Percentiles rank a stretch among this genome's conserved stretches.
These are phyloP conservation scores for Phytopythium aichiense DNA, from an alignment of 352 stramenopile species.

Conservation along the genomic window DNA sequence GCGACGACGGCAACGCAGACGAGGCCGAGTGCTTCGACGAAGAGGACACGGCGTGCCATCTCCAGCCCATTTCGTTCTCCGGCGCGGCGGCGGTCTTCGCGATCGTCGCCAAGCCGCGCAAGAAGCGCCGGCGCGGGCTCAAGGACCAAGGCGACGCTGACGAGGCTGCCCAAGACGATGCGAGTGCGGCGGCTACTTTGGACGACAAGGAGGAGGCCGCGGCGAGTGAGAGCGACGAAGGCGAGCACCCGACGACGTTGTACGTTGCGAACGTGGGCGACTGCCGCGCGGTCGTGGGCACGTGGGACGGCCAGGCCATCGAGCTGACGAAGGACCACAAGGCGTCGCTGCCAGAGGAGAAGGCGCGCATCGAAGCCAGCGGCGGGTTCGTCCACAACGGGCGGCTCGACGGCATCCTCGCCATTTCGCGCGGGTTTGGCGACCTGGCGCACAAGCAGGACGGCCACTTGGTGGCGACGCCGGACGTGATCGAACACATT, in stretches of 20 bases:
- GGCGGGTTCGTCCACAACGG: conserved; percentile 89
- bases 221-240: conserved; percentile 7
- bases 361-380: conserved; percentile 70
- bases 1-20: conserved; percentile 37
- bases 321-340: conserved; percentile 89
- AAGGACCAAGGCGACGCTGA: conserved; percentile 7
- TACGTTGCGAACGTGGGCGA: conserved; percentile 89
- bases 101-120: conserved; percentile 45
- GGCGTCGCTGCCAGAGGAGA: conserved; percentile 68
- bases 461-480: conserved; percentile 82
- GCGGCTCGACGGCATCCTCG: conserved; percentile 82
- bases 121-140: conserved; percentile 20
- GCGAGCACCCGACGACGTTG: conserved; percentile 44
- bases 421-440: conserved; percentile 86
- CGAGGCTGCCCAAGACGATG: conserved; percentile 7
- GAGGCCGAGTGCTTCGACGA: conserved; percentile 46
- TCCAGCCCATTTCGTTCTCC: conserved; percentile 85
- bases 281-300: conserved; percentile 86
- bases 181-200: background rate
- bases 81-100: conserved; percentile 67
- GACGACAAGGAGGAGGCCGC: conserved; percentile 3
- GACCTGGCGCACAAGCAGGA: conserved; percentile 88
- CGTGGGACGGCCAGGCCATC: conserved; percentile 58
- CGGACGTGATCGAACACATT: conserved; percentile 69
- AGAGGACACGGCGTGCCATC: conserved; percentile 40